Percentiles rank a stretch among this genome's conserved stretches.
Conservation (phyloP, 2,329 filamentous ascomycete species). For the Penicillium sp. region DNA sequence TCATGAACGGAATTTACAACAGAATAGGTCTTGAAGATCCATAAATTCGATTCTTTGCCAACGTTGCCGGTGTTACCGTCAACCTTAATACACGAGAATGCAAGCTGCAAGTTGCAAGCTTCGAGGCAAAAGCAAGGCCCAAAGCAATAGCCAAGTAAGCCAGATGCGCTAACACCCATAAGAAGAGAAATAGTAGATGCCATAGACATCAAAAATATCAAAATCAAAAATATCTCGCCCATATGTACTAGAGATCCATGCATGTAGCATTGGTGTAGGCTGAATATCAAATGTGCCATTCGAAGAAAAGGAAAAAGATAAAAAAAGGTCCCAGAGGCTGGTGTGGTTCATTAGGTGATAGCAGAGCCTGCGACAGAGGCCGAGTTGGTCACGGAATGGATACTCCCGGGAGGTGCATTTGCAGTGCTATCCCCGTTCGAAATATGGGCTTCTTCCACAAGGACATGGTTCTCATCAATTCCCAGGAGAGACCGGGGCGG, state of each 20-base stretch:
- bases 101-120: background rate
- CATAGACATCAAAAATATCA: background rate
- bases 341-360: conserved; percentile 7
- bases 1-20: background rate
- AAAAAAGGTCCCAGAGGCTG: background rate
- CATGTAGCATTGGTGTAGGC: background rate
- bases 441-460: conserved; percentile 12
- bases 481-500: conserved; percentile 23
- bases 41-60: background rate
- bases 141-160: background rate
- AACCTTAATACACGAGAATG: conserved; percentile 7
- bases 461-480: conserved; percentile 18
- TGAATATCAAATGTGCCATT: background rate
- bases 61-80: background rate
- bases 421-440: conserved; percentile 25
- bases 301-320: background rate
- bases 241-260: conserved; percentile 8
- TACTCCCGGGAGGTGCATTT: conserved; percentile 29
- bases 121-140: background rate
- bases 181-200: background rate
- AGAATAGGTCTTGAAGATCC: background rate
- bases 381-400: conserved; percentile 34
- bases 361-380: conserved; percentile 28
- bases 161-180: background rate
- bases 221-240: background rate